phyloP scores from a whole-genome alignment of 2,329 filamentous ascomycete genomes.

The Neoscytalidium dimidiatum region DNA sequence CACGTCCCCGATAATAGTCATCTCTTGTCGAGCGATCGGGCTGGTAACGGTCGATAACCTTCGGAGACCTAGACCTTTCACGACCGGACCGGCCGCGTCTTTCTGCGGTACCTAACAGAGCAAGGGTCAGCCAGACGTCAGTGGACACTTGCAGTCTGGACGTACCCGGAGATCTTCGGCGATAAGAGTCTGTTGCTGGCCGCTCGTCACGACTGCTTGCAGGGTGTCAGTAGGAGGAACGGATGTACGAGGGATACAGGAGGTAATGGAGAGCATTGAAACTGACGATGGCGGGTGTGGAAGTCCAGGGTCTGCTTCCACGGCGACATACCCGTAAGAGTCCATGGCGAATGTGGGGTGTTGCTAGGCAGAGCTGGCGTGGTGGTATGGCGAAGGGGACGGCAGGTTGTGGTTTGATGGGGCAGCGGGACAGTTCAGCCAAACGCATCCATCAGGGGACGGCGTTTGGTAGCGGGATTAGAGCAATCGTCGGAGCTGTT shows the following conservation, averaged over 20 bases:
- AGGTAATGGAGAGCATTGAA: conserved; percentile 11
- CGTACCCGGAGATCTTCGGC: conserved; percentile 71
- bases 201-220: conserved; percentile 55
- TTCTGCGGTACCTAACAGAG: background rate
- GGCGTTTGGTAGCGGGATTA: conserved; percentile 27
- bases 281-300: conserved; percentile 5
- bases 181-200: conserved; percentile 39
- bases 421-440: conserved; percentile 7
- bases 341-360: conserved; percentile 31
- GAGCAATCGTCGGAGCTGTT: conserved; percentile 40
- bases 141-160: conserved; percentile 26
- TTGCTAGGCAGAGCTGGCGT: background rate
- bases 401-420: background rate
- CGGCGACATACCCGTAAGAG: conserved; percentile 37
- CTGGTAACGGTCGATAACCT: conserved; percentile 74
- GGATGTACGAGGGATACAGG: background rate
- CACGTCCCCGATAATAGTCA: conserved; percentile 65
- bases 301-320: conserved; percentile 9
- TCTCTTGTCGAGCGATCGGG: conserved; percentile 67
- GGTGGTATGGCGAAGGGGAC: background rate
- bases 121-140: background rate
- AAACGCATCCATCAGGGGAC: conserved; percentile 26
- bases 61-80: conserved; percentile 70
- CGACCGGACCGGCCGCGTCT: conserved; percentile 32
- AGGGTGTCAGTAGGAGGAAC: background rate